phyloP scores from a whole-genome alignment of 1,139 yeast species.

The Diutina pseudorugosa region DNA sequence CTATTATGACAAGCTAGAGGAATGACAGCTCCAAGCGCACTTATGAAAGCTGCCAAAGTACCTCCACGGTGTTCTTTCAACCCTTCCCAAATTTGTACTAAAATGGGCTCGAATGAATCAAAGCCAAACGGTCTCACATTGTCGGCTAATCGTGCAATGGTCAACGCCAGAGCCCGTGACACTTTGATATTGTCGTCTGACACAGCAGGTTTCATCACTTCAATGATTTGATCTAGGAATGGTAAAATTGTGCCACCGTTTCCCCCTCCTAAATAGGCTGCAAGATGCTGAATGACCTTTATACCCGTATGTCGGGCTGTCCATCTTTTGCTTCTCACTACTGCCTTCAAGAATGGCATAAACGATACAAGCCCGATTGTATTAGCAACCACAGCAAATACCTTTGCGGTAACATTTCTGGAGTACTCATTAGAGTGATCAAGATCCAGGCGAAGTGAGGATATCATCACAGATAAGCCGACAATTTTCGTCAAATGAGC shows the following conservation, averaged over 20 bases:
- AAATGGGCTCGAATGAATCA: slow-evolving; percentile 61
- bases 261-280: slow-evolving; percentile 59
- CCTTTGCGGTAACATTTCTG: slow-evolving; percentile 64
- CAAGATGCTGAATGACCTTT: slow-evolving; percentile 65
- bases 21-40: slow-evolving; percentile 67
- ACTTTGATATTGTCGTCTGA: slow-evolving; percentile 62
- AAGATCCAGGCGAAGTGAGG: slow-evolving; percentile 69
- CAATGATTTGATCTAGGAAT: slow-evolving; percentile 52
- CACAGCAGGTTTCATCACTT: slow-evolving; percentile 47
- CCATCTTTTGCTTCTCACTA: slow-evolving; percentile 73
- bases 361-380: slow-evolving; percentile 63
- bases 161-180: slow-evolving; percentile 56
- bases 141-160: slow-evolving; percentile 70
- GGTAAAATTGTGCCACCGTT: slow-evolving; percentile 49
- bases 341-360: slow-evolving; percentile 75
- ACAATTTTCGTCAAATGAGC: slow-evolving; percentile 69
- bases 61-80: slow-evolving; percentile 68
- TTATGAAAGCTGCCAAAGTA: slow-evolving; percentile 62
- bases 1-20: slow-evolving; percentile 64
- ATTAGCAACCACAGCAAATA: slow-evolving; percentile 77
- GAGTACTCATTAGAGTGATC: slow-evolving; percentile 77
- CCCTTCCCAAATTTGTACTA: slow-evolving; percentile 79
- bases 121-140: slow-evolving; percentile 86
- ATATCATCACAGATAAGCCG: slow-evolving; percentile 69
- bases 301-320: slow-evolving; percentile 83